phyloP scores from a whole-genome alignment of 2,329 filamentous ascomycete species.

The Hypoxylon sp. region DNA sequence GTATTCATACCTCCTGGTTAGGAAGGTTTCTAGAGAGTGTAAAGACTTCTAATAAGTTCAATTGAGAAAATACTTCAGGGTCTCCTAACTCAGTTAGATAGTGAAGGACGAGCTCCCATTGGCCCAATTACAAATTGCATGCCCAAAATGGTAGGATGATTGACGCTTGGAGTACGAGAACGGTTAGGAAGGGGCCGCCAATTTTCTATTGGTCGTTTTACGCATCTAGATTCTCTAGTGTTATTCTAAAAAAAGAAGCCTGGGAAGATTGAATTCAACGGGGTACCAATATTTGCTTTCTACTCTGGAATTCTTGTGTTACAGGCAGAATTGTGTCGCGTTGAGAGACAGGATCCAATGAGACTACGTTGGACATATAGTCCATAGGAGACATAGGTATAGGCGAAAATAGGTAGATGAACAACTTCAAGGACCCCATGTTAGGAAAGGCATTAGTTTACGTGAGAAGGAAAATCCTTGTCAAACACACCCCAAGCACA shows the following conservation, averaged over 20 bases:
- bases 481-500: not conserved
- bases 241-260: conserved; percentile 38
- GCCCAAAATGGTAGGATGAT: conserved; percentile 8
- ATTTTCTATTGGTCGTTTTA: conserved; percentile 26
- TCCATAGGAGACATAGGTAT: not conserved
- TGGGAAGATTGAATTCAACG: conserved; percentile 6
- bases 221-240: conserved; percentile 17
- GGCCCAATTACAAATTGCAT: conserved; percentile 27
- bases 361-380: not conserved
- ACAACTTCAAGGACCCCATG: not conserved
- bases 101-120: conserved; percentile 3
- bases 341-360: not conserved
- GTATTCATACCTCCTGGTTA: conserved; percentile 20
- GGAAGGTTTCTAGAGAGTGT: conserved; percentile 35
- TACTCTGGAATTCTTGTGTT: conserved; percentile 15
- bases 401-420: conserved; percentile 5
- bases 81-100: conserved; percentile 1
- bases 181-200: not conserved
- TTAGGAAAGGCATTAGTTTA: not conserved
- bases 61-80: conserved; percentile 10
- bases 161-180: conserved; percentile 5
- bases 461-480: conserved; percentile 12
- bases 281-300: conserved; percentile 19
- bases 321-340: conserved; percentile 4
- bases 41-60: not conserved